These are phyloP conservation scores for Cyberlindnera sargentensis DNA, from an alignment of 805 yeast genomes.

Conservation along the genomic window DNA sequence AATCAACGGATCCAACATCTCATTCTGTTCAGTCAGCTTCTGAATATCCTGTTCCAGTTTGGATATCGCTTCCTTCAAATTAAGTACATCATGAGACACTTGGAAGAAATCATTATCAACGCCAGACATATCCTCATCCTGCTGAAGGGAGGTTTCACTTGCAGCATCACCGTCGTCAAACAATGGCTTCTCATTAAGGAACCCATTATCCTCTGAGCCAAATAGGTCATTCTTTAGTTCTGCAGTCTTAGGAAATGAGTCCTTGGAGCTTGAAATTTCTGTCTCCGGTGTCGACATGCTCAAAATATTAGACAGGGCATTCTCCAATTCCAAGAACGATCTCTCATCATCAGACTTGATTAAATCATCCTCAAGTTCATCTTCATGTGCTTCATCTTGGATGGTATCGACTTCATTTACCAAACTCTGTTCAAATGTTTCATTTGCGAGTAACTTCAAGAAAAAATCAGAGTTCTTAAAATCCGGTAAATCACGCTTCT, in stretches of 20 bases:
- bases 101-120: conserved; percentile 33
- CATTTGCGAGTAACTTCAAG: conserved; percentile 43
- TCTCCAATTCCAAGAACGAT: conserved; percentile 8
- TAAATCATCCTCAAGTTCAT: not conserved
- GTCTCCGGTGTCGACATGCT: conserved; percentile 5
- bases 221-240: conserved; percentile 19
- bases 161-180: conserved; percentile 20
- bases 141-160: conserved; percentile 18
- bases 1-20: conserved; percentile 58
- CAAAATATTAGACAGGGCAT: conserved; percentile 13
- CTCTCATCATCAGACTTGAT: conserved; percentile 4
- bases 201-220: conserved; percentile 18
- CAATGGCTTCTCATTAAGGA: conserved; percentile 19
- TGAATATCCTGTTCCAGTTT: conserved; percentile 52
- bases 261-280: conserved; percentile 1
- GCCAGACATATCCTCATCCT: conserved; percentile 21
- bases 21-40: conserved; percentile 51
- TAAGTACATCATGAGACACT: conserved; percentile 65
- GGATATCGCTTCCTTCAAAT: conserved; percentile 59
- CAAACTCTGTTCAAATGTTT: conserved; percentile 25
- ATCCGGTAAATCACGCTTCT: conserved; percentile 43
- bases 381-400: conserved; percentile 4
- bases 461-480: conserved; percentile 57
- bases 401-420: conserved; percentile 22
- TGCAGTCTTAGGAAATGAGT: conserved; percentile 1